These are phyloP conservation scores for Trichoderma harzianum DNA, from an alignment of 2,329 filamentous ascomycete genomes.

Conservation along the genomic window DNA sequence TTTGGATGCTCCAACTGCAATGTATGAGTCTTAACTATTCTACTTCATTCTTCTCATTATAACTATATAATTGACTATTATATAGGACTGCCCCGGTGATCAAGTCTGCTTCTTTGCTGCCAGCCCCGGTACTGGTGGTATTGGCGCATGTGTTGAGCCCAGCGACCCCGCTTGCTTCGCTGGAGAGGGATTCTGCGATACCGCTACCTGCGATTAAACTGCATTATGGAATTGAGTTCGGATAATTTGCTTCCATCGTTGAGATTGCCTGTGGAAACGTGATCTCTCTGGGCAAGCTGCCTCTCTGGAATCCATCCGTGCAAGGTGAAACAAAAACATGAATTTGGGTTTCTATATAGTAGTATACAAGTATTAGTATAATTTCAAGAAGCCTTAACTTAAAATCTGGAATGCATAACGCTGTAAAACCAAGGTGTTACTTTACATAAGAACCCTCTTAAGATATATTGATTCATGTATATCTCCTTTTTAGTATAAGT, in stretches of 20 bases:
- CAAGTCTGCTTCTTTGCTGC: not conserved
- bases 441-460: no score
- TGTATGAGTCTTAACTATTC: not conserved
- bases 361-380: no score
- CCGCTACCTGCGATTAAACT: not conserved
- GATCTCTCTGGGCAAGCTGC: no score
- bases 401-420: no score
- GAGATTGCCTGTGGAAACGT: not conserved
- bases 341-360: no score
- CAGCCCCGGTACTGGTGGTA: not conserved
- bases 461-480: no score
- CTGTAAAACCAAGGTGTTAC: no score
- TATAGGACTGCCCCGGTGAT: not conserved
- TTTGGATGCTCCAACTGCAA: not conserved
- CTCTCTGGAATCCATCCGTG: no score
- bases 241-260: not conserved
- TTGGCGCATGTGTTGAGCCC: not conserved
- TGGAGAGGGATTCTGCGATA: not conserved
- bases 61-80: not conserved
- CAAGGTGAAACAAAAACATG: no score
- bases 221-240: not conserved
- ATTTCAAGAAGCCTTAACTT: no score
- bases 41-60: not conserved
- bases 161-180: no score
- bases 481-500: no score